Evolutionary conservation across 192 early-diverging fungal species (phyloP), one percentile per base, ranked within the genome.

Genomic region (Oehlia diaphana): DNA sequence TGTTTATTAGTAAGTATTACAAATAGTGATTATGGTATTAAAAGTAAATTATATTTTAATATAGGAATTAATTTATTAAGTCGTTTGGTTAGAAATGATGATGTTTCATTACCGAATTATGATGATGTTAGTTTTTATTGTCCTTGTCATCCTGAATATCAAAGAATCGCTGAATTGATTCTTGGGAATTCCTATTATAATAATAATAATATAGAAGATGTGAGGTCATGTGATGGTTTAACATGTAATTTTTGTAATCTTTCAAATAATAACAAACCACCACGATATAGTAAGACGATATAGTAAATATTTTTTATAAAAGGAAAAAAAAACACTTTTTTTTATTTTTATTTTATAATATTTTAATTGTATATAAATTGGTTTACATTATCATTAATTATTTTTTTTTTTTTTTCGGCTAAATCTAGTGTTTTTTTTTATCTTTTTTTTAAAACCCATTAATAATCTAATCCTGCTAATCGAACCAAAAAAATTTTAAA

Each of bases 61-160:
- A 2, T 8, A 10, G 4, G 14, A 44, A 63, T 77, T 19, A 63
- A 26, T 44, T 19, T 77, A n/a, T 14, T 66, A 23, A 66, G 63
- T 64, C 66, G 75, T 49, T 23, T n/a, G 12, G 31, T 13, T 14
- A 10, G 2, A 13, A n/a, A 47, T n/a, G 28, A 66, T 31, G 10
- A 49, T 49, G 16, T 66, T 31, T 23, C 9, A 50, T 66, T 77
- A 28, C 75, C 75, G 3, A 66, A 49, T 6, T 77, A 66, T 31
- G 75, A 77, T 7, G 63, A 77, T 16, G 35, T 7, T 49, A 66
- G 37, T 26, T 47, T 14, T 35, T 66, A 44, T 26, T 77, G 75
- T 66, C 75, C 75, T 47, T 67, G 75, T 49, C 21, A 77, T 77
- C 63, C 75, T 26, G 63, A 61, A 49, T 77, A 77, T 66, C 37